Percentiles rank a stretch among this genome's conserved stretches.
Evolutionary conservation across 2,329 filamentous ascomycete genomes (phyloP).

Genomic region (Furcasterigmium furcatum): DNA sequence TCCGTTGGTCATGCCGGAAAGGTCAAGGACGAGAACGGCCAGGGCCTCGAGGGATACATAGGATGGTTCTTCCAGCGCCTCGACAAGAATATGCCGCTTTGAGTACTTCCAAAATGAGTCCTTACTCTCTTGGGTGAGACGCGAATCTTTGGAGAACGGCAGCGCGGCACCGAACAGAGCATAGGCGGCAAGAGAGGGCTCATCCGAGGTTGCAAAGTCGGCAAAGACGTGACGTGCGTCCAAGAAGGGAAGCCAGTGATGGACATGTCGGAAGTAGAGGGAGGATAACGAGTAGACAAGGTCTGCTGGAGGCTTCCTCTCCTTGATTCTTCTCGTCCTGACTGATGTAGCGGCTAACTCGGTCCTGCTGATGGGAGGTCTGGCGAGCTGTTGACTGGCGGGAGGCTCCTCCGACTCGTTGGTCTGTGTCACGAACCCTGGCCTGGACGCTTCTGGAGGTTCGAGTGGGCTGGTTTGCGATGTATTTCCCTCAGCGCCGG

Average conservation of each 20-base stretch:
- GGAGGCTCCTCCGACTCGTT: too few species aligned
- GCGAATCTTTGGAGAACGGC: neutral
- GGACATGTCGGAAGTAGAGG: constrained; percentile 5
- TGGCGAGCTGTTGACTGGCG: too few species aligned
- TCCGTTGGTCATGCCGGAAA: constrained; percentile 9
- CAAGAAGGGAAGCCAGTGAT: constrained; percentile 8
- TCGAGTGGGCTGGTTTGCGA: too few species aligned
- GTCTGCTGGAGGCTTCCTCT: neutral
- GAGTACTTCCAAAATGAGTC: constrained; percentile 10
- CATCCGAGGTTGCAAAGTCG: constrained; percentile 1
- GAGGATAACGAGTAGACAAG: neutral
- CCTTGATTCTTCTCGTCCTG: neutral
- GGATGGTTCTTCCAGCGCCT: constrained; percentile 7
- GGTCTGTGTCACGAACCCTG: too few species aligned
- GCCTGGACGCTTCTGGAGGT: too few species aligned
- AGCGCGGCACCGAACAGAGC: constrained; percentile 6
- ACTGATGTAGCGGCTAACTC: neutral
- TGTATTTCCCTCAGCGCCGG: too few species aligned
- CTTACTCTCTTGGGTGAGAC: neutral
- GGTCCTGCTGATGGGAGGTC: too few species aligned
- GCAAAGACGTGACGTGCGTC: constrained; percentile 1
- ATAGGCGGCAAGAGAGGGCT: constrained; percentile 1
- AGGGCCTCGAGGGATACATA: constrained; percentile 6
- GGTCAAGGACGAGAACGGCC: constrained; percentile 5
- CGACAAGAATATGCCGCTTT: constrained; percentile 6